Percentiles rank a stretch among this genome's conserved stretches.
These are phyloP conservation scores for Hericium coralloides DNA, from an alignment of 768 basidiomycete genomes.

Conservation along the genomic window DNA sequence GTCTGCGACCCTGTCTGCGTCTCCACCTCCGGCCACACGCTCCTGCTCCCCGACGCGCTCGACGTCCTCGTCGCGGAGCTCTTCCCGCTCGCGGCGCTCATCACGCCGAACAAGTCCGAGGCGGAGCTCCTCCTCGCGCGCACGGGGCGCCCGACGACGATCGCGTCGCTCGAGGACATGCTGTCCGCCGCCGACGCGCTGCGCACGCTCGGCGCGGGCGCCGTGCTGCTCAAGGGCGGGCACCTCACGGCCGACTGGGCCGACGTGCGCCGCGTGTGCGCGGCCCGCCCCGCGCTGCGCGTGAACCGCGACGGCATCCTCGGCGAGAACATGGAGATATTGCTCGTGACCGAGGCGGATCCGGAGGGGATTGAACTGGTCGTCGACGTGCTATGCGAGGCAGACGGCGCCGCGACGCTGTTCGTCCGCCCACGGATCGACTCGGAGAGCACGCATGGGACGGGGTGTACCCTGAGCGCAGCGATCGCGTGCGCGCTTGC, in stretches of 20 bases:
- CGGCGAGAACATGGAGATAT: conserved; percentile 56
- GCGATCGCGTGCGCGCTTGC: conserved; percentile 66
- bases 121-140: conserved; percentile 58
- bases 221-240: conserved; percentile 81
- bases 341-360: conserved; percentile 26
- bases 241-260: conserved; percentile 43
- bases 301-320: conserved; percentile 20
- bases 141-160: conserved; percentile 17
- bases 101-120: conserved; percentile 85
- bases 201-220: conserved; percentile 36
- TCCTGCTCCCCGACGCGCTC: conserved; percentile 63
- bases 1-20: conserved; percentile 90
- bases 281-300: neutral
- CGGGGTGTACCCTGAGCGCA: conserved; percentile 86
- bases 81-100: conserved; percentile 58
- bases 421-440: conserved; percentile 55
- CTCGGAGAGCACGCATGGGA: conserved; percentile 78
- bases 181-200: conserved; percentile 43
- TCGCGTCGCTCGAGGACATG: conserved; percentile 51
- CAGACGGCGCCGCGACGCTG: conserved; percentile 30
- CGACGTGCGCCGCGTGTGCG: conserved; percentile 29
- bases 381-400: conserved; percentile 53
- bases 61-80: conserved; percentile 48
- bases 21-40: conserved; percentile 78
- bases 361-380: conserved; percentile 31